These are phyloP conservation scores for Zopfochytrium polystomum DNA, from an alignment of 371 early-diverging fungal genomes.

Conservation along the genomic window DNA sequence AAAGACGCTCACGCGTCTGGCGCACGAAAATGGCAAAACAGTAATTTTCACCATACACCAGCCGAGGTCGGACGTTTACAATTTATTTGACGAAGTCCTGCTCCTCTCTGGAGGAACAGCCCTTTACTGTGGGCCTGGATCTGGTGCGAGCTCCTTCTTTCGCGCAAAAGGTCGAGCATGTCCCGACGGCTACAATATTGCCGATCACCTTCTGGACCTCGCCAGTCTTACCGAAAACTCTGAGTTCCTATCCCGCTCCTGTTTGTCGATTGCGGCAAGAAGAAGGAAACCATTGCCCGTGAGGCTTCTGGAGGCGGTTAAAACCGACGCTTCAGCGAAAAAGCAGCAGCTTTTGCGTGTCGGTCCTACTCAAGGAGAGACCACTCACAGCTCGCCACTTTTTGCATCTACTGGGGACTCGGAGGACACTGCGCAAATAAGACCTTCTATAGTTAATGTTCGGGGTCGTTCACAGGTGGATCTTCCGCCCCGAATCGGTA, in stretches of 20 bases:
- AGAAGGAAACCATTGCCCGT: too few relatives aligned
- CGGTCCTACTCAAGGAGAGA: too few relatives aligned
- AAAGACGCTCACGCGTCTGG: constrained; percentile 51
- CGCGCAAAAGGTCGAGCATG: constrained; percentile 70
- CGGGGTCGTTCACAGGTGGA: neutral
- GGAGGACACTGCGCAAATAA: too few relatives aligned
- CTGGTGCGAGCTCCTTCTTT: constrained; percentile 52
- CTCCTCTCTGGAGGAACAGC: constrained; percentile 74
- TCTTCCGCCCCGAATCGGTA: neutral
- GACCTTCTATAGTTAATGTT: too few relatives aligned
- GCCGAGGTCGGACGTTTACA: constrained; percentile 86
- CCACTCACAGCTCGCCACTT: too few relatives aligned
- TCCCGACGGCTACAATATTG: constrained; percentile 88
- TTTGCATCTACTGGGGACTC: too few relatives aligned
- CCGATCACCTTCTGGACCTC: constrained; percentile 81
- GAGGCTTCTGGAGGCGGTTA: too few relatives aligned
- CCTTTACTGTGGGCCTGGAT: constrained; percentile 45
- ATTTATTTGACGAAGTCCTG: constrained; percentile 88
- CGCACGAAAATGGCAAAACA: constrained; percentile 42
- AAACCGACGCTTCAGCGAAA: too few relatives aligned
- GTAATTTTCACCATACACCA: constrained; percentile 95
- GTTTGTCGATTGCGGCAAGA: too few relatives aligned
- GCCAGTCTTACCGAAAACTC: constrained; percentile 33
- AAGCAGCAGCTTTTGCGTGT: too few relatives aligned
- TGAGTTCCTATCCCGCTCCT: too few relatives aligned